Evolutionary conservation across 2,329 filamentous ascomycete species (phyloP).

Genomic region (Colletotrichum spaethianum): DNA sequence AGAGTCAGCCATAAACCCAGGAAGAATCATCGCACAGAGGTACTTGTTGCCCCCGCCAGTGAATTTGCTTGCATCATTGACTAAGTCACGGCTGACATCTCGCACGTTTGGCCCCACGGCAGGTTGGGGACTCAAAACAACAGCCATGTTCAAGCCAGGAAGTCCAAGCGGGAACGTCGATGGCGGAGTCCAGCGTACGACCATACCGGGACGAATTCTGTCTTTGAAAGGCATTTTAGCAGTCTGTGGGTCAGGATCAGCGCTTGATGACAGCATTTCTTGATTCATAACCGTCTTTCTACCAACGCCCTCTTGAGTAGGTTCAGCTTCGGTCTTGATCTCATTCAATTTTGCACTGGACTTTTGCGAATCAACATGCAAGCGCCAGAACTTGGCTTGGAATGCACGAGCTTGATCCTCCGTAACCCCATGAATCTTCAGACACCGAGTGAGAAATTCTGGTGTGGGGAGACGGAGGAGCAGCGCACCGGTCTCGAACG

Average conservation of each 20-base stretch:
- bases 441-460: slow-evolving; percentile 58
- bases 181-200: slow-evolving; percentile 51
- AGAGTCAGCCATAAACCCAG: slow-evolving; percentile 51
- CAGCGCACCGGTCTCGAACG: slow-evolving; percentile 57
- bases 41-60: slow-evolving; percentile 44
- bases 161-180: slow-evolving; percentile 33
- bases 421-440: slow-evolving; percentile 53
- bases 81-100: slow-evolving; percentile 43
- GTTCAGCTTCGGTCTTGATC: not conserved
- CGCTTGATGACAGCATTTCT: slow-evolving; percentile 45
- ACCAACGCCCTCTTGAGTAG: not conserved
- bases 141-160: slow-evolving; percentile 47
- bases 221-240: slow-evolving; percentile 52
- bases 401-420: slow-evolving; percentile 58
- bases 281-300: not conserved
- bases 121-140: slow-evolving; percentile 50
- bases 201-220: slow-evolving; percentile 59
- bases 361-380: slow-evolving; percentile 57
- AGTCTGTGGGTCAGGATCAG: slow-evolving; percentile 47
- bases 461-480: slow-evolving; percentile 55
- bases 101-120: slow-evolving; percentile 42
- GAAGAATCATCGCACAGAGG: slow-evolving; percentile 54
- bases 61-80: slow-evolving; percentile 27
- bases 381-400: slow-evolving; percentile 57
- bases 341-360: not conserved